These are phyloP conservation scores for Phytopythium delawarense DNA, from an alignment of 352 stramenopile genomes.

Conservation along the genomic window DNA sequence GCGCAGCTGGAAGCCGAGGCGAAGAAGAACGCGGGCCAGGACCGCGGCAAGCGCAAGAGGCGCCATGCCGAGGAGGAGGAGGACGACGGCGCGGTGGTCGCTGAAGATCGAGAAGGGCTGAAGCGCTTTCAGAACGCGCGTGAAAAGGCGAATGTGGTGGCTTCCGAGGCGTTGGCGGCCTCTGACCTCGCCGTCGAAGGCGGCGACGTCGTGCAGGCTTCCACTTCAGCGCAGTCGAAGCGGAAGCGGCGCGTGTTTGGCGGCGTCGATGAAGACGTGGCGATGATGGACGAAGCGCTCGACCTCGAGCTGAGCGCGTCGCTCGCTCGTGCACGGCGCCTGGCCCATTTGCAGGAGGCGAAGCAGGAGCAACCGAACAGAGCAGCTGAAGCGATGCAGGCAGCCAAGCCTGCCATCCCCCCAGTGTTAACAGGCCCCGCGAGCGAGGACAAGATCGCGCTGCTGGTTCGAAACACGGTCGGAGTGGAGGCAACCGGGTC, in stretches of 20 bases:
- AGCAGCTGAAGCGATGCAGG: not conserved
- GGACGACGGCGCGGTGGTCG: constrained; percentile 9
- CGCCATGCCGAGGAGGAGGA: constrained; percentile 27
- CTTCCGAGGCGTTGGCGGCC: constrained; percentile 35
- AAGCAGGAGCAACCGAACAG: constrained; percentile 15
- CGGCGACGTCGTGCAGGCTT: constrained; percentile 1
- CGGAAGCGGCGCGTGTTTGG: constrained; percentile 32
- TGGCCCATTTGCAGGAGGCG: constrained; percentile 38
- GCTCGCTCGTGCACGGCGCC: constrained; percentile 56
- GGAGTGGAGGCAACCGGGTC: constrained; percentile 14
- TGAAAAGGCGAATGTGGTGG: constrained; percentile 50
- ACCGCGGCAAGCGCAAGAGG: constrained; percentile 58
- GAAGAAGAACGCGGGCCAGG: constrained; percentile 23
- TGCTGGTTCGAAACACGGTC: constrained; percentile 48
- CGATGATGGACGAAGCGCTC: constrained; percentile 45
- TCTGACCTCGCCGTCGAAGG: constrained; percentile 1
- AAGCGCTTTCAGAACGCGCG: constrained; percentile 69
- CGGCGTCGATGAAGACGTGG: constrained; percentile 23
- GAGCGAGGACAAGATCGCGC: constrained; percentile 55
- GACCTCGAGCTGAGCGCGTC: constrained; percentile 78
- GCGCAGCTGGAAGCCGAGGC: constrained; percentile 68
- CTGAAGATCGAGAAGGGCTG: constrained; percentile 47
- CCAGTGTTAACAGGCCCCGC: constrained; percentile 11
- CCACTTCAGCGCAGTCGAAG: constrained; percentile 12
- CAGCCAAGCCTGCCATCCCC: not conserved